phyloP scores from a whole-genome alignment of 257 asterid species.

The Petunia secreta region DNA sequence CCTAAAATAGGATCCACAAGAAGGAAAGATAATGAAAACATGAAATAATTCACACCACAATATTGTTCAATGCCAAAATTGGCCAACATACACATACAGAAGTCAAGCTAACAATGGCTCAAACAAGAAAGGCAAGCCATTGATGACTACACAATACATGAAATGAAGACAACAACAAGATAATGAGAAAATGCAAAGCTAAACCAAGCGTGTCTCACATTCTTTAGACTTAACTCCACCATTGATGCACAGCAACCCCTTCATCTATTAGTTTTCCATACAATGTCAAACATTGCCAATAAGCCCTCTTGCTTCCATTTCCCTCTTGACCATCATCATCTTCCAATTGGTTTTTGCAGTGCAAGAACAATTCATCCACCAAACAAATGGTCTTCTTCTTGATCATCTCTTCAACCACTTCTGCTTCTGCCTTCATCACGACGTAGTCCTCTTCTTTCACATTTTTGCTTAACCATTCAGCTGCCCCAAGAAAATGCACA shows the following conservation, averaged over 20 bases:
- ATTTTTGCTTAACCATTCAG: conserved; percentile 47
- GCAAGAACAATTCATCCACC: conserved; percentile 60
- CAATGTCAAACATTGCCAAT: conserved; percentile 64
- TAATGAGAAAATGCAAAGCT: conserved; percentile 11
- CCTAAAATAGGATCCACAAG: not conserved
- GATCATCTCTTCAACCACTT: conserved; percentile 58
- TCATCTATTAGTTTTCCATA: conserved; percentile 59
- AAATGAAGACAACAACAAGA: not conserved
- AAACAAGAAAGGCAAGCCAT: conserved; percentile 12
- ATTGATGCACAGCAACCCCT: conserved; percentile 68
- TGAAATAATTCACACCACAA: not conserved
- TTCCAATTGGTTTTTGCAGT: conserved; percentile 55
- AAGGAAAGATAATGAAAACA: not conserved
- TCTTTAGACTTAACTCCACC: conserved; percentile 48
- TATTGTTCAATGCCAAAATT: not conserved
- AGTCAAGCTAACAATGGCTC: conserved; percentile 1
- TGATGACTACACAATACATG: conserved; percentile 14
- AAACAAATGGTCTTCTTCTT: conserved; percentile 46
- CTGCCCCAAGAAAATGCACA: conserved; percentile 10
- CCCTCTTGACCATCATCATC: conserved; percentile 32
- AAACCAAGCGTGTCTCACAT: conserved; percentile 11
- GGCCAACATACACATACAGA: not conserved
- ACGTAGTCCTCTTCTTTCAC: conserved; percentile 56
- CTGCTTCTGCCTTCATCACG: conserved; percentile 71
- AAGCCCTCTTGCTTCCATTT: conserved; percentile 47